phyloP scores from a whole-genome alignment of 1,284 basidiomycete species.

The Irpex sp. region DNA sequence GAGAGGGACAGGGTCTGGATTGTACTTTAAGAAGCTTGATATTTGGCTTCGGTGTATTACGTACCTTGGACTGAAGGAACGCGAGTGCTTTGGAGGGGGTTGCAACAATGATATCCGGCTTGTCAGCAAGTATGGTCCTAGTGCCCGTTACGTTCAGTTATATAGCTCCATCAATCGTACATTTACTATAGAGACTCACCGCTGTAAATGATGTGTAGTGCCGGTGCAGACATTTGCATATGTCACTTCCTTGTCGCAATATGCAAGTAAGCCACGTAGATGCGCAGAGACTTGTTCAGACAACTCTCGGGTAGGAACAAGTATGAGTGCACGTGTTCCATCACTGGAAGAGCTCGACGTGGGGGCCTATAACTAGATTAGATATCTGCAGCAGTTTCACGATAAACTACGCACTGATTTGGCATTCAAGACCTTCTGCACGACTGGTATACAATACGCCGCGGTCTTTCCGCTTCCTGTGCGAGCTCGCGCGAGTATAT shows the following conservation, averaged over 20 bases:
- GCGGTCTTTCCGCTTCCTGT: constrained; percentile 98
- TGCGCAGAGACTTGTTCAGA: constrained; percentile 85
- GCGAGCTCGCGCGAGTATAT: constrained; percentile 90
- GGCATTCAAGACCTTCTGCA: constrained; percentile 83
- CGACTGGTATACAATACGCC: constrained; percentile 88
- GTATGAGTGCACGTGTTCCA: constrained; percentile 75
- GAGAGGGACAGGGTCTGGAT: constrained; percentile 52
- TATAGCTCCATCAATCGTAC: not conserved
- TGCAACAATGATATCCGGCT: constrained; percentile 88
- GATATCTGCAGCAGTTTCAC: constrained; percentile 13
- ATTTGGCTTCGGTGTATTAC: not conserved
- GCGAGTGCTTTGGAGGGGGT: constrained; percentile 85
- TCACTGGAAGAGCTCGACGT: constrained; percentile 22
- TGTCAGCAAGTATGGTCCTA: constrained; percentile 80
- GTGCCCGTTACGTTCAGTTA: not conserved
- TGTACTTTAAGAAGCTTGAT: not conserved
- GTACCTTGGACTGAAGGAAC: constrained; percentile 75
- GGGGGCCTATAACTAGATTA: constrained; percentile 1
- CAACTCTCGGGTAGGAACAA: constrained; percentile 93
- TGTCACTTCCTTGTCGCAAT: constrained; percentile 73
- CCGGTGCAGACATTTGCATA: constrained; percentile 81
- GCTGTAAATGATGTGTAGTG: constrained; percentile 69
- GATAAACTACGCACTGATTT: constrained; percentile 64
- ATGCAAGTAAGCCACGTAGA: constrained; percentile 60
- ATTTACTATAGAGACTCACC: constrained; percentile 39